phyloP scores from a whole-genome alignment of 1,284 basidiomycete species.

The Schizophyllum commune region DNA sequence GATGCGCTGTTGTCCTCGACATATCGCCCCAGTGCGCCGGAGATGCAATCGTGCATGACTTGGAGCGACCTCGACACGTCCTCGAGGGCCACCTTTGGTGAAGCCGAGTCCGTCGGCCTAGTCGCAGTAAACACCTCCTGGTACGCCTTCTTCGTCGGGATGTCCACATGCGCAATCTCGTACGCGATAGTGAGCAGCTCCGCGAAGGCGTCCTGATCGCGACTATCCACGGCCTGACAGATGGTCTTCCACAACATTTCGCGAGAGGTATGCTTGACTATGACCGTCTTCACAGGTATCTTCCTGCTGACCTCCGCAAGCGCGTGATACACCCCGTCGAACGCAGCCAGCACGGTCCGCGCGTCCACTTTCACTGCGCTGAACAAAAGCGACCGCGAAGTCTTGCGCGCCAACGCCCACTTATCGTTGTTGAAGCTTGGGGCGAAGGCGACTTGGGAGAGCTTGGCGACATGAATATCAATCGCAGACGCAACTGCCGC shows the following conservation, averaged over 20 bases:
- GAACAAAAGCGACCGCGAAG: neutral
- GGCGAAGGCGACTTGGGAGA: neutral
- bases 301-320: neutral
- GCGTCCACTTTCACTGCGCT: neutral
- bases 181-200: slow-evolving; percentile 51
- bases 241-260: slow-evolving; percentile 48
- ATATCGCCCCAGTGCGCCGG: slow-evolving; percentile 51
- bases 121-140: slow-evolving; percentile 26
- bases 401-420: neutral
- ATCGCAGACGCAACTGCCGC: neutral
- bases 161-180: slow-evolving; percentile 58
- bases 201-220: slow-evolving; percentile 50
- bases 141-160: slow-evolving; percentile 46
- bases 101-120: slow-evolving; percentile 15
- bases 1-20: slow-evolving; percentile 49
- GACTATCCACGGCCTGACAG: slow-evolving; percentile 51
- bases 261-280: neutral
- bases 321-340: neutral
- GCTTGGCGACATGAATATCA: slow-evolving; percentile 11
- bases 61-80: slow-evolving; percentile 53
- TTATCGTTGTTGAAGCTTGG: neutral
- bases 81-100: slow-evolving; percentile 28
- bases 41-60: slow-evolving; percentile 54
- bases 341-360: neutral
- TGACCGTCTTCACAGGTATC: neutral